These are phyloP conservation scores for Diaporthe citriasiana DNA, from an alignment of 2,329 filamentous ascomycete genomes.

Conservation along the genomic window DNA sequence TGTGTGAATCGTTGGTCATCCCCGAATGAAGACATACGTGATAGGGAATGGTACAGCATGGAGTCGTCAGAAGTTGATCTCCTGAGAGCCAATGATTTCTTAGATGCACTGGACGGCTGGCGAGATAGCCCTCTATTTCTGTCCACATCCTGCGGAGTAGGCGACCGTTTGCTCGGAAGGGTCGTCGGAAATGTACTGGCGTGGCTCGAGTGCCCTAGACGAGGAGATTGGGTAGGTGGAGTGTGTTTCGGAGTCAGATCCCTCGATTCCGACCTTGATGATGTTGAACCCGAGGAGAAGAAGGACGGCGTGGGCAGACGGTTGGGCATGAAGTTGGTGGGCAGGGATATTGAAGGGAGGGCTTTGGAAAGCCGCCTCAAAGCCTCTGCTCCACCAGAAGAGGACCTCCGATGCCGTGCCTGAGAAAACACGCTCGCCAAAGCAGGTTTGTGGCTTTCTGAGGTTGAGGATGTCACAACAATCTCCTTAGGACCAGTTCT, in stretches of 20 bases:
- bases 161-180: conserved; percentile 25
- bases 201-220: conserved; percentile 44
- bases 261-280: conserved; percentile 48
- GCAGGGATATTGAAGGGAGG: conserved; percentile 68
- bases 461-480: conserved; percentile 45
- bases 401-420: conserved; percentile 63
- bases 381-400: conserved; percentile 70
- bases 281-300: conserved; percentile 52
- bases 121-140: conserved; percentile 26
- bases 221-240: conserved; percentile 43
- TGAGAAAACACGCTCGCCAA: conserved; percentile 64
- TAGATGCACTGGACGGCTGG: conserved; percentile 40
- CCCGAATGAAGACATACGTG: conserved; percentile 84
- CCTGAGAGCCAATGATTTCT: conserved; percentile 59
- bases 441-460: conserved; percentile 52
- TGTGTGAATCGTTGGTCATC: conserved; percentile 86
- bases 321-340: conserved; percentile 55
- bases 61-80: conserved; percentile 83
- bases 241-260: conserved; percentile 44
- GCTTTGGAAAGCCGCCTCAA: conserved; percentile 70
- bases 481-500: conserved; percentile 58
- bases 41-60: conserved; percentile 80
- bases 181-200: conserved; percentile 34
- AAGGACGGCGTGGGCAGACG: conserved; percentile 56
- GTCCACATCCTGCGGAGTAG: conserved; percentile 39